These are phyloP conservation scores for Paracoccidioides brasiliensis DNA, from an alignment of 2,329 filamentous ascomycete genomes.

Conservation along the genomic window DNA sequence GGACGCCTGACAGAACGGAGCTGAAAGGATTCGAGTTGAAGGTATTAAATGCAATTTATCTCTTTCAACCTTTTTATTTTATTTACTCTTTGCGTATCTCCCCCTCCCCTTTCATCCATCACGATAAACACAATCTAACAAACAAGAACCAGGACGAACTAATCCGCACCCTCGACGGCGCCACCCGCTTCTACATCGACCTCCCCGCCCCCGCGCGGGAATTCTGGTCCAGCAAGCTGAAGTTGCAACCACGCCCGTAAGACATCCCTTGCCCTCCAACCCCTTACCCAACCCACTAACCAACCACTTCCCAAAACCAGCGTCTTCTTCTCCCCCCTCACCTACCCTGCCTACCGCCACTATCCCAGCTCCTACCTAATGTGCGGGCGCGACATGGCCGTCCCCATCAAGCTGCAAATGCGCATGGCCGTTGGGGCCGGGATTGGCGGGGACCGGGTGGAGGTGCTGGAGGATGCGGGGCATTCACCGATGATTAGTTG, in stretches of 20 bases:
- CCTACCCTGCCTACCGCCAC: conserved; percentile 9
- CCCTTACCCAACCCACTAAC: not conserved
- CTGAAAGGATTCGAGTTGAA: not conserved
- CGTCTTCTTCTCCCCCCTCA: conserved; percentile 5
- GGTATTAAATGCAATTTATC: not conserved
- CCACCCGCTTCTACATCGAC: conserved; percentile 6
- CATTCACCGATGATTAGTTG: conserved; percentile 8
- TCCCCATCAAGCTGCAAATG: conserved; percentile 4
- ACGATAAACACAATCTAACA: not conserved
- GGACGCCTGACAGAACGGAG: not conserved
- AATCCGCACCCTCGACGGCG: conserved; percentile 4
- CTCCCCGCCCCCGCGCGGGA: not conserved
- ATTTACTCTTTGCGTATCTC: not conserved
- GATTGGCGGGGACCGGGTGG: conserved; percentile 1
- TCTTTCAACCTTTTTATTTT: not conserved
- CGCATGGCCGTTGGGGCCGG: conserved; percentile 5
- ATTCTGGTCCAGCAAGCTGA: conserved; percentile 2
- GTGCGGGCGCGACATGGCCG: conserved; percentile 4
- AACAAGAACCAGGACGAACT: not conserved
- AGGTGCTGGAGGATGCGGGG: not conserved
- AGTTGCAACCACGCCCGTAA: conserved; percentile 2
- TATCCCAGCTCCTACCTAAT: conserved; percentile 8
- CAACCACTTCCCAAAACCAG: not conserved
- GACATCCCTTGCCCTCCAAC: not conserved
- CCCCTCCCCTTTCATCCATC: not conserved